A percentile compares a stretch with the other conserved stretches of the same genome.
Conservation (phyloP, 176 grass and related monocot species). For the Eragrostis nindensis region DNA sequence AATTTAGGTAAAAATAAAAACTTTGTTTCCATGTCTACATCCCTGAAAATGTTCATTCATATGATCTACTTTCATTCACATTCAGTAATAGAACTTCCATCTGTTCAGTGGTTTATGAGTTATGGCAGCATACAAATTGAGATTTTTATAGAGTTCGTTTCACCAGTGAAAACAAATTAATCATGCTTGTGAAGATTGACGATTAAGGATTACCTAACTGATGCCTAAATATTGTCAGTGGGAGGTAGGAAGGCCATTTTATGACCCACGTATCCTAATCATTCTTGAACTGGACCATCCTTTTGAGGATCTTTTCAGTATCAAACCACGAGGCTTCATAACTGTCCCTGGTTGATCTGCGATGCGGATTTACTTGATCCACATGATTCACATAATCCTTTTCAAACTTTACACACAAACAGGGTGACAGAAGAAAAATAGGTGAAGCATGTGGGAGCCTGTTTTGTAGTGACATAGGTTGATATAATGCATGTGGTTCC, state of each 20-base stretch:
- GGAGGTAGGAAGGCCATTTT: too few species aligned
- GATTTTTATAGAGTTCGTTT: conserved; percentile 5
- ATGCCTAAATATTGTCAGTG: too few species aligned
- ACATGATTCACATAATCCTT: conserved; percentile 43
- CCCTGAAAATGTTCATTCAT: too few species aligned
- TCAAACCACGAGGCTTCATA: conserved; percentile 46
- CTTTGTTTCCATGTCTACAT: neutral
- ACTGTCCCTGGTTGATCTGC: conserved; percentile 43
- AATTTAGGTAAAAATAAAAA: conserved; percentile 12
- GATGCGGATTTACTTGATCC: conserved; percentile 37
- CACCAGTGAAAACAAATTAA: neutral
- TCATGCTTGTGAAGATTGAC: too few species aligned
- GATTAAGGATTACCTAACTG: too few species aligned
- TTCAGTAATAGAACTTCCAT: conserved; percentile 22
- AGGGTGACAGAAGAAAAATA: conserved; percentile 43
- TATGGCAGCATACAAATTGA: conserved; percentile 8
- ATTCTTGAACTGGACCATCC: conserved; percentile 43
- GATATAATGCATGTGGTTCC: conserved; percentile 69
- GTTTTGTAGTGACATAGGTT: conserved; percentile 34
- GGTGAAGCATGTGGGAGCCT: conserved; percentile 51
- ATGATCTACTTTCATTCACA: conserved; percentile 21
- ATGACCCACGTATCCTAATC: conserved; percentile 26
- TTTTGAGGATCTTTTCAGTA: conserved; percentile 46
- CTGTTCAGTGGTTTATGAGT: conserved; percentile 4
- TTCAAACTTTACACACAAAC: conserved; percentile 39